Percentiles rank a stretch among this genome's conserved stretches.
phyloP scores from a whole-genome alignment of 441 rosid genomes.

The Sinapis alba region DNA sequence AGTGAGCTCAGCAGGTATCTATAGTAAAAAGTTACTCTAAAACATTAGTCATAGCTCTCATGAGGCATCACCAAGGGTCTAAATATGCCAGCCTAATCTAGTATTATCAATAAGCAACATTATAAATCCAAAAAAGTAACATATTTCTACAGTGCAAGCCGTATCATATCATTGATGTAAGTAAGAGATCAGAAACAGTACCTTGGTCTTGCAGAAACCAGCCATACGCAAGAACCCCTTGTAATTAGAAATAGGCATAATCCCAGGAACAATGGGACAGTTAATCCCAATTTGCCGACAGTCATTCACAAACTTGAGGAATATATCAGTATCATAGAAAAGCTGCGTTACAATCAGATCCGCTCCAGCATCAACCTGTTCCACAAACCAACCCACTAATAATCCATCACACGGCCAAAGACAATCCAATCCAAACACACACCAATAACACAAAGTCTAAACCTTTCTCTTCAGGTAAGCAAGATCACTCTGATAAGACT shows the following conservation, averaged over 20 bases:
- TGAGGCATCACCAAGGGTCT: conserved; percentile 15
- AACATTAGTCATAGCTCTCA: neutral
- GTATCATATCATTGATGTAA: neutral
- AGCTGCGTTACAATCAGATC: conserved; percentile 87
- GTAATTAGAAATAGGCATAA: conserved; percentile 96
- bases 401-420: conserved; percentile 12
- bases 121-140: neutral
- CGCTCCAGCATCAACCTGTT: conserved; percentile 95
- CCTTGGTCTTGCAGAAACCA: conserved; percentile 98
- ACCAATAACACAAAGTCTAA: conserved; percentile 12
- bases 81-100: neutral
- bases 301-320: conserved; percentile 89
- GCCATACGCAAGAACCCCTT: conserved; percentile 96
- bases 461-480: conserved; percentile 89
- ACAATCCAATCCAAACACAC: neutral
- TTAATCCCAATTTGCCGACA: conserved; percentile 90
- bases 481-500: conserved; percentile 81
- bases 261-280: conserved; percentile 97
- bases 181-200: conserved; percentile 28
- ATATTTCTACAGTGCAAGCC: neutral
- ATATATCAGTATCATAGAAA: conserved; percentile 88
- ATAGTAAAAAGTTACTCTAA: neutral
- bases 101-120: neutral
- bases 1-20: conserved; percentile 85
- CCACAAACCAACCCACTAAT: conserved; percentile 1